Conservation (phyloP, 805 yeast genomes). For the Lachancea lanzarotensis region DNA sequence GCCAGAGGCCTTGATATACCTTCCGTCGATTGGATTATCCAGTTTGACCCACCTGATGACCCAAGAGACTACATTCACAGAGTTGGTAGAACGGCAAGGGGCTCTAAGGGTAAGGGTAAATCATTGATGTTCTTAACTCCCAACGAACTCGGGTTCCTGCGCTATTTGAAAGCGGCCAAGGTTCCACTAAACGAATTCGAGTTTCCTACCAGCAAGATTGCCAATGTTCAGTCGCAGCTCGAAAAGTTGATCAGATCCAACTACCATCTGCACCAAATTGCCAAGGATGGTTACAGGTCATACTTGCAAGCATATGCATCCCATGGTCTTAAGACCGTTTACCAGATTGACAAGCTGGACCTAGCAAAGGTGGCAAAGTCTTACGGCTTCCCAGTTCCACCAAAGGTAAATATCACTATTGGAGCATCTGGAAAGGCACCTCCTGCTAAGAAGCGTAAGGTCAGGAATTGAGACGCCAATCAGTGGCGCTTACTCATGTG, state of each 20-base stretch:
- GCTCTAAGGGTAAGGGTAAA: conserved; percentile 81
- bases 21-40: conserved; percentile 97
- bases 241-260: conserved; percentile 87
- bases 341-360: conserved; percentile 92
- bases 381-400: conserved; percentile 92
- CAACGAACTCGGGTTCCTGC: conserved; percentile 84
- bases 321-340: conserved; percentile 92
- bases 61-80: conserved; percentile 98
- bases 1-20: conserved; percentile 99
- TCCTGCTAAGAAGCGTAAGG: conserved; percentile 21
- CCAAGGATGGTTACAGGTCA: conserved; percentile 95
- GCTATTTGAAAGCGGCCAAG: conserved; percentile 93
- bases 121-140: conserved; percentile 95
- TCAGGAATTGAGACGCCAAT: conserved; percentile 7
- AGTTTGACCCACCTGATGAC: conserved; percentile 99
- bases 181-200: conserved; percentile 97
- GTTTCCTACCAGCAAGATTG: conserved; percentile 89
- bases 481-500: background rate
- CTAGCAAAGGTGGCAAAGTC: conserved; percentile 91
- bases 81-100: conserved; percentile 98
- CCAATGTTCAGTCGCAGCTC: conserved; percentile 91
- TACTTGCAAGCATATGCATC: conserved; percentile 96
- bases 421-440: conserved; percentile 81
- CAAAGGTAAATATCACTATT: conserved; percentile 91
- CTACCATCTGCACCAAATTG: conserved; percentile 90